Evolutionary conservation across 208 protist species (phyloP).

Genomic region (Leishmania lainsoni): DNA sequence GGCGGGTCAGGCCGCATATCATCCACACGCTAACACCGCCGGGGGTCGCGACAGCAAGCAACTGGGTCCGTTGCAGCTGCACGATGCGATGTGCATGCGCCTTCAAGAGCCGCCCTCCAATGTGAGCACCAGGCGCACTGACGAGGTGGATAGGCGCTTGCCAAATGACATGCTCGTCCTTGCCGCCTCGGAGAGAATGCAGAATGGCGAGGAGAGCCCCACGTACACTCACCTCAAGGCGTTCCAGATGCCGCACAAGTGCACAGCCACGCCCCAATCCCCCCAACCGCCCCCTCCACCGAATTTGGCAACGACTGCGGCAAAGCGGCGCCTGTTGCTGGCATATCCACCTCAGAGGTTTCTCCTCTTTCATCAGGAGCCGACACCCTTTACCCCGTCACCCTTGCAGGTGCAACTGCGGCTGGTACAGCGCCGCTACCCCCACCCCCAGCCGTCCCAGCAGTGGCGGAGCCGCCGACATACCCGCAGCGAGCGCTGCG

Average conservation of each 20-base stretch:
- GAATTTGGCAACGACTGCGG: too few relatives aligned
- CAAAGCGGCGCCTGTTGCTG: not conserved
- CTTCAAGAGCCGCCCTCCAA: slow-evolving; percentile 17
- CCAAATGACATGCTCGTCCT: slow-evolving; percentile 21
- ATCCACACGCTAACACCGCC: not conserved
- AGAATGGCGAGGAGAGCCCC: slow-evolving; percentile 8
- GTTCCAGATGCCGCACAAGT: slow-evolving; percentile 7
- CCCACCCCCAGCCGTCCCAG: not conserved
- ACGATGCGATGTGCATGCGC: slow-evolving; percentile 22
- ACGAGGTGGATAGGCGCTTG: slow-evolving; percentile 6
- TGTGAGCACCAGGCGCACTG: not conserved
- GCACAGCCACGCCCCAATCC: too few relatives aligned
- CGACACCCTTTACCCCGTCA: not conserved
- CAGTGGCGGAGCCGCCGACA: not conserved
- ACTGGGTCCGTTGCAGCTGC: slow-evolving; percentile 1
- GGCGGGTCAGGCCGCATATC: not conserved
- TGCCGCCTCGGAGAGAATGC: slow-evolving; percentile 2
- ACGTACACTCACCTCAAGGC: slow-evolving; percentile 15
- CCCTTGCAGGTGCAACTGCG: not conserved
- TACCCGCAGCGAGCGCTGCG: not conserved
- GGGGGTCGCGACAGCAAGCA: not conserved
- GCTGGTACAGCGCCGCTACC: not conserved
- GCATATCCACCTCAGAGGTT: not conserved
- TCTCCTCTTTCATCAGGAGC: not conserved
- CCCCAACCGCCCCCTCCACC: too few relatives aligned